Conservation (phyloP, 768 basidiomycete species). For the Kwoniella pini region DNA sequence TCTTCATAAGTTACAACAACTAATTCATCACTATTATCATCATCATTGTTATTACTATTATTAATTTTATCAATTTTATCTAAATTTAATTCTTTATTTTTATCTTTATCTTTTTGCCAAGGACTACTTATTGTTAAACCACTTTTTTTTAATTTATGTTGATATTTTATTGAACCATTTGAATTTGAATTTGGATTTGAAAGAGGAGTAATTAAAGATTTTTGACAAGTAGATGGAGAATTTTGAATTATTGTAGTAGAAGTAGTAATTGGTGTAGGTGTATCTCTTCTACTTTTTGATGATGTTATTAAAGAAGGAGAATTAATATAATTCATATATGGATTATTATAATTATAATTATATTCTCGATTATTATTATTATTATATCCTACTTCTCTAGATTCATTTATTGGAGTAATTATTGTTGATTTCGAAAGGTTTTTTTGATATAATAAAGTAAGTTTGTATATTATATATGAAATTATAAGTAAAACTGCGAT, state of each 20-base stretch:
- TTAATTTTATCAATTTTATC: not conserved
- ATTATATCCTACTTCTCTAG: not conserved
- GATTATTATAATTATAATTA: not conserved
- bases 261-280: too few species aligned
- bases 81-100: not conserved
- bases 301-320: not conserved
- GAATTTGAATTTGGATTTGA: too few species aligned
- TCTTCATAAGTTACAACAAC: constrained; percentile 32
- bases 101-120: not conserved
- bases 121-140: not conserved
- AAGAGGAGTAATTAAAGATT: constrained; percentile 13
- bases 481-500: constrained; percentile 16
- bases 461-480: not conserved
- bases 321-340: constrained; percentile 5
- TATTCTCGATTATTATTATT: not conserved
- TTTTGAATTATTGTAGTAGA: not conserved
- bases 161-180: not conserved
- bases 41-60: not conserved
- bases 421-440: constrained; percentile 8
- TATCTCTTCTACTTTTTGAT: not conserved
- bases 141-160: constrained; percentile 9
- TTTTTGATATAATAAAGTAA: not conserved
- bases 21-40: constrained; percentile 12
- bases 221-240: constrained; percentile 11
- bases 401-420: not conserved